phyloP scores from a whole-genome alignment of 371 early-diverging fungal species.

The Circinella umbellata region DNA sequence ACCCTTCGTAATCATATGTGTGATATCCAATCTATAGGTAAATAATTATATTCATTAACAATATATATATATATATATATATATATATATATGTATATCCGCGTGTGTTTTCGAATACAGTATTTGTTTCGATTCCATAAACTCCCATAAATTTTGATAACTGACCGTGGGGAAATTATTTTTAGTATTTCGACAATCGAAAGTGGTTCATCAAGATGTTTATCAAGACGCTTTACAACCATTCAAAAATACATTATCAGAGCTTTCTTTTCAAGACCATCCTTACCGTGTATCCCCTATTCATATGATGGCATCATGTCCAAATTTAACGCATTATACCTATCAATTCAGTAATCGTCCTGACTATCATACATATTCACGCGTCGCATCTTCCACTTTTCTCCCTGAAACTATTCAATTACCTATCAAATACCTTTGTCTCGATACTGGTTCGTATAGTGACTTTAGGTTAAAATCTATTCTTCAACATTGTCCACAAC shows the following conservation, averaged over 20 bases:
- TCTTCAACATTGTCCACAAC: conserved; percentile 4
- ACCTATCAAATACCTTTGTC: conserved; percentile 4
- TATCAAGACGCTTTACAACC: not conserved
- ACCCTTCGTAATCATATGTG: not conserved
- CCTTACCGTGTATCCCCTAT: not conserved
- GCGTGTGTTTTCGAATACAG: too few species aligned
- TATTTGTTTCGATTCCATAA: too few species aligned
- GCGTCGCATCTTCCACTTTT: not conserved
- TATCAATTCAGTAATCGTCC: conserved; percentile 6
- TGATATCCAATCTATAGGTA: not conserved
- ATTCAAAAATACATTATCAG: not conserved
- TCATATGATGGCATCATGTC: conserved; percentile 13
- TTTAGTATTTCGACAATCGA: conserved; percentile 5
- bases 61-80: too few species aligned
- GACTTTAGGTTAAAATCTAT: not conserved
- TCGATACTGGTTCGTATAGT: not conserved
- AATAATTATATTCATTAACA: not conserved
- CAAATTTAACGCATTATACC: conserved; percentile 6
- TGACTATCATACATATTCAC: conserved; percentile 1
- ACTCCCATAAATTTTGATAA: too few species aligned
- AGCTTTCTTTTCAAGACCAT: conserved; percentile 2
- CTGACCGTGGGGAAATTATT: not conserved
- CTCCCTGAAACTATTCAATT: conserved; percentile 1
- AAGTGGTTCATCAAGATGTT: not conserved
- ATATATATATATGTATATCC: too few species aligned